These are phyloP conservation scores for Omphalotus olearius DNA, from an alignment of 1,284 basidiomycete species.

Conservation along the genomic window DNA sequence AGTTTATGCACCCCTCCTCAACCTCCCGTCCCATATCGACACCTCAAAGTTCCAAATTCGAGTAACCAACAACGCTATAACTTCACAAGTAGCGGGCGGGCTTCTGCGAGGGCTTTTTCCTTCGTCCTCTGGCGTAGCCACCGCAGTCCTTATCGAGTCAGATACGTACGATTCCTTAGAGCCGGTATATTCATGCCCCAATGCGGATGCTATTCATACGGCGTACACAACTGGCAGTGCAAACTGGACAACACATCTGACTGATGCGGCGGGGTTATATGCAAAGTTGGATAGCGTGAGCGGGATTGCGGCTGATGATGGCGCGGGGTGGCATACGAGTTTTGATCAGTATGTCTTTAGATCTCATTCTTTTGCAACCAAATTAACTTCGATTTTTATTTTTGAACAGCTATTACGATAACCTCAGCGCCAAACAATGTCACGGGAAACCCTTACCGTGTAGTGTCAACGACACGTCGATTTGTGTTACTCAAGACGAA, in stretches of 20 bases:
- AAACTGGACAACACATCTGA: slow-evolving; percentile 37
- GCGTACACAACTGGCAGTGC: slow-evolving; percentile 32
- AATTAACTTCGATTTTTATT: not conserved
- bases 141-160: slow-evolving; percentile 33
- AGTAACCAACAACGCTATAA: slow-evolving; percentile 46
- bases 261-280: slow-evolving; percentile 30
- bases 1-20: slow-evolving; percentile 36
- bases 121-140: slow-evolving; percentile 15
- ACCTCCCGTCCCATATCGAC: slow-evolving; percentile 23
- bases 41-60: slow-evolving; percentile 30
- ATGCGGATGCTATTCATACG: slow-evolving; percentile 27
- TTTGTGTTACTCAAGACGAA: slow-evolving; percentile 36
- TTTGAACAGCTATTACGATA: slow-evolving; percentile 39
- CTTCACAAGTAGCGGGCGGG: slow-evolving; percentile 45
- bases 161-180: slow-evolving; percentile 39
- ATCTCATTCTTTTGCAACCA: not conserved
- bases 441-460: slow-evolving; percentile 41
- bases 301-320: slow-evolving; percentile 32
- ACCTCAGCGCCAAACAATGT: slow-evolving; percentile 43
- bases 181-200: slow-evolving; percentile 35
- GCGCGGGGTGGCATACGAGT: slow-evolving; percentile 39
- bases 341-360: slow-evolving; percentile 38
- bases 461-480: slow-evolving; percentile 35
- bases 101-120: slow-evolving; percentile 42
- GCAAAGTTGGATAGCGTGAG: slow-evolving; percentile 36